Base-by-base conservation (phyloP, 2,329 filamentous ascomycete genomes). In the Fusarium haematococcum region DNA sequence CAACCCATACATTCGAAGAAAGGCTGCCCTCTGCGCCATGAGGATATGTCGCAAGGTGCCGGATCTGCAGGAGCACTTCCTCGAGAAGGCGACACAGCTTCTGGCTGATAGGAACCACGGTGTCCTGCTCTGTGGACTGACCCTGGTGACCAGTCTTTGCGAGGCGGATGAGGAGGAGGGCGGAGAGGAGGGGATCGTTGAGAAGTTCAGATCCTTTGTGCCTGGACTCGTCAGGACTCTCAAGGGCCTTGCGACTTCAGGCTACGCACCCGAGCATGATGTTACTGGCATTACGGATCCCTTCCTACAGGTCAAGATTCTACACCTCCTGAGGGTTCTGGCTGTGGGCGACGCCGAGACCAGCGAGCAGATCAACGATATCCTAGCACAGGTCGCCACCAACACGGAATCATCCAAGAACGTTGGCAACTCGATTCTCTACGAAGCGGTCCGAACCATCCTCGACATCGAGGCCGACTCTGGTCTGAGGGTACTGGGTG, bases 341-440 rank as follows among this genome's bases (percentile, higher is more conserved):
- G 96, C 93, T 18, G 91, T 95, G 71, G 95, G 96, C 39, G 95
- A 99, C 82, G 87, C 91, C 13, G 89, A 95, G 70, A 95, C 94
- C 30, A 98, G 95, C 82, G 97, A 99, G 84, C 93, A 97, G 83
- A 98, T 99, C 86, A 99, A 98, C 85, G 97, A 99, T 80, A 99
- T 99, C 71, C 86, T 99, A 69, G 97, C 97, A 7, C 95, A 98
- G 85, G 97, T 99, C 64, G 97, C 97, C 62, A 98, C 96, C 43
- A 99, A 99, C 83, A 99, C 97, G 1, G 97, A 99, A 80, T 95
- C 96, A 0, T 95, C 95, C 32, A 99, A 99, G 87, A 99, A 99
- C 76, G 97, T 99, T 48, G 97, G 97, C 73, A 99, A 99, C 82
- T 96, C 97, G 1, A 99, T 99, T 78, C 88, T 99, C 9, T 99